Percentiles rank a stretch among this genome's conserved stretches.
Conservation (phyloP, 208 protist genomes). For the Tetramitus jugosus region DNA sequence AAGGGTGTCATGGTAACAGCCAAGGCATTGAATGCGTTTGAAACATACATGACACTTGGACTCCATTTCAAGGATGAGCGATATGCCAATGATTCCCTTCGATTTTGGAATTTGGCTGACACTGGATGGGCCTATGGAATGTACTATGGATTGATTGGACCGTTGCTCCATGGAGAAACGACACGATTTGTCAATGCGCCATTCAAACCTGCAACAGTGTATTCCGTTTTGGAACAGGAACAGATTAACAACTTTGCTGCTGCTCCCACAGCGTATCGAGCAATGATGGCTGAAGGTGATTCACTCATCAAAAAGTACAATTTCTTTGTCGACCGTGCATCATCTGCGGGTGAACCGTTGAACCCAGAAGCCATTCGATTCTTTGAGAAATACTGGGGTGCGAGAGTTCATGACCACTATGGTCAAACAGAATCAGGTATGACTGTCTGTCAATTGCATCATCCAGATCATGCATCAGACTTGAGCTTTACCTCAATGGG, state of each 20-base stretch:
- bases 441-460: constrained; percentile 4
- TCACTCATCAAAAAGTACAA: background rate
- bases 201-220: background rate
- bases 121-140: constrained; percentile 24
- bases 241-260: constrained; percentile 11
- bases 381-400: background rate
- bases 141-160: constrained; percentile 13
- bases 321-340: background rate
- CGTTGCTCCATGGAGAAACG: background rate
- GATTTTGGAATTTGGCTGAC: constrained; percentile 23
- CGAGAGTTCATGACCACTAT: background rate
- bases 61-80: constrained; percentile 15
- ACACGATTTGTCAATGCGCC: background rate
- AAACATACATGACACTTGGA: constrained; percentile 13
- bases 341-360: constrained; percentile 10
- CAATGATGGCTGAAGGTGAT: background rate
- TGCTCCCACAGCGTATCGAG: constrained; percentile 10
- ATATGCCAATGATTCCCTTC: no score
- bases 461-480: background rate
- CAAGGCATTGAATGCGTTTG: background rate
- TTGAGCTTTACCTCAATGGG: background rate
- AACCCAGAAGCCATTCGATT: background rate
- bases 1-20: constrained; percentile 12
- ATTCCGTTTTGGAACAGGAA: constrained; percentile 4
- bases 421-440: constrained; percentile 23